Conservation (phyloP, 1,284 basidiomycete species). For the Rugosomyces carneus region DNA sequence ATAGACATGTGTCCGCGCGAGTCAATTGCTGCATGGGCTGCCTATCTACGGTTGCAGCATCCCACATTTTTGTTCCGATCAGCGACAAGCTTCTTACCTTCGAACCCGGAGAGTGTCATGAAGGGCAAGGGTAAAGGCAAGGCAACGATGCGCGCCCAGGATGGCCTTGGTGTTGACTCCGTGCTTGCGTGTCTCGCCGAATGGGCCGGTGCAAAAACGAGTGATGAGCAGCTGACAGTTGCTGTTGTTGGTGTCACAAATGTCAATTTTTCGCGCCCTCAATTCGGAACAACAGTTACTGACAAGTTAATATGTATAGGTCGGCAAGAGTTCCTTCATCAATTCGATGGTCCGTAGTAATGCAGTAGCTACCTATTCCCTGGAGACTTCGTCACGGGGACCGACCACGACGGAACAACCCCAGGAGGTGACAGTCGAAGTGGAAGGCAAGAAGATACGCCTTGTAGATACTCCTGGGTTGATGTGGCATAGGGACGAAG, state of each 20-base stretch:
- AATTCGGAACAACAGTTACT: constrained; percentile 8
- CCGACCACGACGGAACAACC: constrained; percentile 69
- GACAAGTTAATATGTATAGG: constrained; percentile 34
- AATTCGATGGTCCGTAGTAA: constrained; percentile 63
- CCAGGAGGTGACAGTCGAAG: constrained; percentile 53
- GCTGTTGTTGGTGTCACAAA: constrained; percentile 76
- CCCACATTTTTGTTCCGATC: constrained; percentile 82
- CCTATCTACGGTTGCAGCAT: constrained; percentile 59
- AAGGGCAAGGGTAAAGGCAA: constrained; percentile 45
- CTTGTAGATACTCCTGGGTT: constrained; percentile 87
- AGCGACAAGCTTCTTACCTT: constrained; percentile 59
- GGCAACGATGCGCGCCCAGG: constrained; percentile 37
- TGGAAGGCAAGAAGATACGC: constrained; percentile 42
- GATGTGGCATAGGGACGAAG: constrained; percentile 42
- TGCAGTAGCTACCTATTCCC: constrained; percentile 58
- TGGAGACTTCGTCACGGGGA: constrained; percentile 45
- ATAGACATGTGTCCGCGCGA: constrained; percentile 83
- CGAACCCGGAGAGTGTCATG: constrained; percentile 24
- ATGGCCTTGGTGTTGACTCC: constrained; percentile 54
- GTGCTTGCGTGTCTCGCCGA: constrained; percentile 40
- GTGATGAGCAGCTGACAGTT: constrained; percentile 47
- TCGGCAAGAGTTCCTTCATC: constrained; percentile 79
- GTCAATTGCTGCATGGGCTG: constrained; percentile 72
- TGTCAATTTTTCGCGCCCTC: constrained; percentile 23
- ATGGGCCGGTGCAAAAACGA: constrained; percentile 41